Conservation (phyloP, 2,329 filamentous ascomycete species). For the Penicillium sp. region DNA sequence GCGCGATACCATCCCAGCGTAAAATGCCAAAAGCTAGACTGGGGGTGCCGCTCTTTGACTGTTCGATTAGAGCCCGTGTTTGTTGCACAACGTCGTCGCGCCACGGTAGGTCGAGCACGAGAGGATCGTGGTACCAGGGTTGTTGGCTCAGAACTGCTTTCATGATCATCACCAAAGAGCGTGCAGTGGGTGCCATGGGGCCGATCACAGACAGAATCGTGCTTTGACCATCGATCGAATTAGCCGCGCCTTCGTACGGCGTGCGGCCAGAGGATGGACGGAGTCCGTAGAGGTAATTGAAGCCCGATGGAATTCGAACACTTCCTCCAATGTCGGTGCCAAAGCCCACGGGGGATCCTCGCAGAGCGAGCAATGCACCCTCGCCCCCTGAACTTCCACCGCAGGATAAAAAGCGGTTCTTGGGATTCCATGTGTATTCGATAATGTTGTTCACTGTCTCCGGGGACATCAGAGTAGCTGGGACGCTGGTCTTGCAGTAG, state of each 20-base stretch:
- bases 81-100: slow-evolving; percentile 42
- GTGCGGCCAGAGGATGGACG: slow-evolving; percentile 51
- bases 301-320: slow-evolving; percentile 55
- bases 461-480: slow-evolving; percentile 52
- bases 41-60: slow-evolving; percentile 22
- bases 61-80: slow-evolving; percentile 36
- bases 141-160: slow-evolving; percentile 51
- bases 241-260: slow-evolving; percentile 54
- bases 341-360: slow-evolving; percentile 51
- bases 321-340: slow-evolving; percentile 55
- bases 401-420: slow-evolving; percentile 48
- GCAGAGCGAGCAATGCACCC: slow-evolving; percentile 50
- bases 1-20: slow-evolving; percentile 46
- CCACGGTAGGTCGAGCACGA: slow-evolving; percentile 62
- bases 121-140: slow-evolving; percentile 63
- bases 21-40: slow-evolving; percentile 52
- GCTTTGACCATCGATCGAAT: slow-evolving; percentile 60
- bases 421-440: slow-evolving; percentile 53
- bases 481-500: slow-evolving; percentile 52
- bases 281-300: slow-evolving; percentile 54
- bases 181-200: slow-evolving; percentile 53
- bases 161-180: slow-evolving; percentile 51
- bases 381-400: slow-evolving; percentile 58
- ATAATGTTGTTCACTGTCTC: slow-evolving; percentile 60
- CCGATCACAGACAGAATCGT: slow-evolving; percentile 58